Evolutionary conservation across 2,329 filamentous ascomycete genomes (phyloP).

Genomic region (Fusarium sp.): DNA sequence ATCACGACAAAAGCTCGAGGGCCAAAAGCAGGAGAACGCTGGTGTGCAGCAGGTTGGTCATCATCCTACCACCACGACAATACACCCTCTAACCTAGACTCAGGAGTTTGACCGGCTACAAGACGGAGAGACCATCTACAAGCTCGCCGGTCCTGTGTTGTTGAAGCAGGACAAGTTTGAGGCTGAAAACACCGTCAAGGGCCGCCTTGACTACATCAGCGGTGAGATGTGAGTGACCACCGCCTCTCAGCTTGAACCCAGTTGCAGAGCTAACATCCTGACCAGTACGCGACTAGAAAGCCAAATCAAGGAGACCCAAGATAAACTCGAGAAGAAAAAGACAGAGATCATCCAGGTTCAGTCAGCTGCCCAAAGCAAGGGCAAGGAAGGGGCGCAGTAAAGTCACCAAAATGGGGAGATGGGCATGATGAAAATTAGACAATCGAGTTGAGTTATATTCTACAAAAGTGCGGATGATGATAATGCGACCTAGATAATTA

Average conservation of each 20-base stretch:
- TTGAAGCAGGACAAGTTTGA: conserved; percentile 95
- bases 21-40: conserved; percentile 92
- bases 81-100: conserved; percentile 26
- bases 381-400: conserved; percentile 43
- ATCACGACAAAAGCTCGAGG: conserved; percentile 90
- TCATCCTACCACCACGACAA: not conserved
- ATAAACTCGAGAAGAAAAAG: conserved; percentile 69
- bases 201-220: conserved; percentile 89
- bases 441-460: conserved; percentile 48
- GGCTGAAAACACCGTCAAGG: conserved; percentile 89
- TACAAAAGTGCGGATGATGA: conserved; percentile 40
- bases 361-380: conserved; percentile 51
- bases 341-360: conserved; percentile 68
- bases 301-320: conserved; percentile 66
- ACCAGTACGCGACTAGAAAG: conserved; percentile 57
- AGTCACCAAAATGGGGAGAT: conserved; percentile 12
- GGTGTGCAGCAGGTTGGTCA: conserved; percentile 79
- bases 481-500: conserved; percentile 39
- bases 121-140: conserved; percentile 92
- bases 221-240: conserved; percentile 83
- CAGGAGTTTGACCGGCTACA: conserved; percentile 85
- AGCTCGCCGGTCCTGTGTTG: conserved; percentile 90
- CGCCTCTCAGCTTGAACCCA: not conserved
- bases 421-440: conserved; percentile 32
- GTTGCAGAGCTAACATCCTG: conserved; percentile 23